phyloP scores from a whole-genome alignment of 805 yeast species.

The Nakazawaea sp. region DNA sequence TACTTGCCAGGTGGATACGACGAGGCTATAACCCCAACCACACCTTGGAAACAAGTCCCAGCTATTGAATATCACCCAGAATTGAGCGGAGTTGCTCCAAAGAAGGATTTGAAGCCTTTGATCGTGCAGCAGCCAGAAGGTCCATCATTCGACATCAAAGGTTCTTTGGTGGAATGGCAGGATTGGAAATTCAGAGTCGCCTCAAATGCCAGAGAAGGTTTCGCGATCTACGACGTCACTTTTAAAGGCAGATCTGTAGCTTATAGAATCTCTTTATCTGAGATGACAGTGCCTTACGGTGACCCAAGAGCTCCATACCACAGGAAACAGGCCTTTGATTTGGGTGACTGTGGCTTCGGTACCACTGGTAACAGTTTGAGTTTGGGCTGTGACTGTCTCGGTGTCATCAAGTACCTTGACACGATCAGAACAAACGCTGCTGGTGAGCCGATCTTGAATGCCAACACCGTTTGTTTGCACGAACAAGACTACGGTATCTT shows the following conservation, averaged over 20 bases:
- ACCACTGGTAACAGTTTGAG: constrained; percentile 59
- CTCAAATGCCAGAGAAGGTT: constrained; percentile 71
- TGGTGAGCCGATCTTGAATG: constrained; percentile 58
- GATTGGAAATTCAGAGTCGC: constrained; percentile 77
- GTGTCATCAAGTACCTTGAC: constrained; percentile 70
- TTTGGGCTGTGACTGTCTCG: constrained; percentile 80
- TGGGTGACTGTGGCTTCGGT: constrained; percentile 85
- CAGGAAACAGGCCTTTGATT: constrained; percentile 81
- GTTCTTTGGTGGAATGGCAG: constrained; percentile 67
- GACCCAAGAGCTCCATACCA: constrained; percentile 81
- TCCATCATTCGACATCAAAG: constrained; percentile 54
- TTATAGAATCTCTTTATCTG: constrained; percentile 68
- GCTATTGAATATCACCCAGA: constrained; percentile 73
- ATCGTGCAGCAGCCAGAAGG: constrained; percentile 74
- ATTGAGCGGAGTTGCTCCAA: constrained; percentile 42
- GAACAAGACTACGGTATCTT: constrained; percentile 73
- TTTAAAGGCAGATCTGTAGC: constrained; percentile 74
- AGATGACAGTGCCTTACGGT: constrained; percentile 87
- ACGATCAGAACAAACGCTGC: constrained; percentile 46
- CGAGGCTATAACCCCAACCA: constrained; percentile 45
- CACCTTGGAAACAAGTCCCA: constrained; percentile 54
- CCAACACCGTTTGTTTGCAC: constrained; percentile 74
- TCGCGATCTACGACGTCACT: constrained; percentile 63
- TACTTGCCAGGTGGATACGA: constrained; percentile 69
- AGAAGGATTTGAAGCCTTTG: constrained; percentile 63